Percentiles rank a stretch among this genome's conserved stretches.
Conservation (phyloP, 2,329 filamentous ascomycete species). For the Penicillium sp. region DNA sequence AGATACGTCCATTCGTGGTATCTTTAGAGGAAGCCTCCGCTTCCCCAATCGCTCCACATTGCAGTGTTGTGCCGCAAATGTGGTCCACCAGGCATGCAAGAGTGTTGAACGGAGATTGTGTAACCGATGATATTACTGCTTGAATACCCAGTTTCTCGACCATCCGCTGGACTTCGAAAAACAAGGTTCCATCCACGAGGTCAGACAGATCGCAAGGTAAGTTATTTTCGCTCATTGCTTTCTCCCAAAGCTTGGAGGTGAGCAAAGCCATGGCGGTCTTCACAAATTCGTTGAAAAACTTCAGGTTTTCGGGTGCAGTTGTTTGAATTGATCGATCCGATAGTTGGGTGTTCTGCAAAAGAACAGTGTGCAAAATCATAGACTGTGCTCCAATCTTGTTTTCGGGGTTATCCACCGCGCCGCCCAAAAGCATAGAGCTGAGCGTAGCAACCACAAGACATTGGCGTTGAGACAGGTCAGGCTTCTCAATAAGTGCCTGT, state of each 20-base stretch:
- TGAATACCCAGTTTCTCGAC: neutral
- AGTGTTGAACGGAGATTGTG: constrained; percentile 12
- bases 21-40: neutral
- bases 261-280: constrained; percentile 37
- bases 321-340: constrained; percentile 12
- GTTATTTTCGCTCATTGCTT: constrained; percentile 19
- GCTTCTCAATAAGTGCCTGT: neutral
- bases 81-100: constrained; percentile 5
- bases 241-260: constrained; percentile 34
- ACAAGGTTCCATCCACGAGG: constrained; percentile 55
- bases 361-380: constrained; percentile 20
- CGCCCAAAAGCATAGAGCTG: constrained; percentile 10
- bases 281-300: constrained; percentile 37
- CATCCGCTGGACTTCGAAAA: constrained; percentile 18
- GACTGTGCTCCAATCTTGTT: constrained; percentile 4
- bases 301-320: neutral
- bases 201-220: constrained; percentile 50
- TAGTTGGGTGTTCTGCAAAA: constrained; percentile 20
- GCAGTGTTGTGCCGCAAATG: constrained; percentile 1
- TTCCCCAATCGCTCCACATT: neutral
- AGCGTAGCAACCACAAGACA: constrained; percentile 16
- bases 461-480: constrained; percentile 20
- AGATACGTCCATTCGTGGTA: neutral
- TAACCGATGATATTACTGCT: constrained; percentile 2
- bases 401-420: neutral